Evolutionary conservation across 306 rosid species (phyloP).

Genomic region (Dryas drummondii): DNA sequence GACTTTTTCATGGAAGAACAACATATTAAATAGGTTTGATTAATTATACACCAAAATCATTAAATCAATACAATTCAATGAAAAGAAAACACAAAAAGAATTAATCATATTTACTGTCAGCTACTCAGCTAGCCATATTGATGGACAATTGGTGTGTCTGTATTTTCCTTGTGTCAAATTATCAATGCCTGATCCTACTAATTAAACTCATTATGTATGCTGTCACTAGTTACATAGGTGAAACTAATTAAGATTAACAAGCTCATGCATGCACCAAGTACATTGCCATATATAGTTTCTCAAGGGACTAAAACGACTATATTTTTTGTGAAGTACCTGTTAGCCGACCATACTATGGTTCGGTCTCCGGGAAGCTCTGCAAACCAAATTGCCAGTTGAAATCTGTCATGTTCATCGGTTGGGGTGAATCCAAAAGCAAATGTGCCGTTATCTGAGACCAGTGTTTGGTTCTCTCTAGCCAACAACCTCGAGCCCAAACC

Average conservation of each 20-base stretch:
- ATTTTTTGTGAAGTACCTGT: slow-evolving; percentile 41
- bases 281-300: neutral
- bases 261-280: no score
- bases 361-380: slow-evolving; percentile 74
- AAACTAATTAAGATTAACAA: no score
- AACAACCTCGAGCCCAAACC: slow-evolving; percentile 56
- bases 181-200: no score
- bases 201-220: no score
- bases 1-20: neutral
- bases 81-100: neutral
- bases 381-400: slow-evolving; percentile 77
- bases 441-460: slow-evolving; percentile 80
- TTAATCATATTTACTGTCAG: neutral
- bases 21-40: neutral
- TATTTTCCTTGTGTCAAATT: no score
- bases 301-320: neutral
- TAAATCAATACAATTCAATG: neutral
- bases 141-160: no score
- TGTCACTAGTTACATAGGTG: no score
- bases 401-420: slow-evolving; percentile 16
- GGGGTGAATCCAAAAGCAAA: slow-evolving; percentile 85
- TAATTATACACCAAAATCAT: neutral
- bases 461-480: slow-evolving; percentile 46
- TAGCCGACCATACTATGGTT: slow-evolving; percentile 74
- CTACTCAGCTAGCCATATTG: no score